These are phyloP conservation scores for Fistulinella prunicolor DNA, from an alignment of 768 basidiomycete genomes.

Conservation along the genomic window DNA sequence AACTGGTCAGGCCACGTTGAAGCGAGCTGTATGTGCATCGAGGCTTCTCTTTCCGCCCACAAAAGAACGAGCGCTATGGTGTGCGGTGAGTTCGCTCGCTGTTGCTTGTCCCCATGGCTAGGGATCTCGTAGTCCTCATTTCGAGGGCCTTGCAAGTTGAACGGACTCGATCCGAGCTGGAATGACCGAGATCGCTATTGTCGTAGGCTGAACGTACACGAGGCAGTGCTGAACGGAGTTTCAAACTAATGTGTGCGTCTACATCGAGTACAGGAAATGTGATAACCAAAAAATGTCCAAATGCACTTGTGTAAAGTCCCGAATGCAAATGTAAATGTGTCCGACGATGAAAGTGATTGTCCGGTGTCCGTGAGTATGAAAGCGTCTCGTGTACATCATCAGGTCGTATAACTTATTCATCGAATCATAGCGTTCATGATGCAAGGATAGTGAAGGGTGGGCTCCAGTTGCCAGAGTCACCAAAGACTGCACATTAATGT, in stretches of 20 bases:
- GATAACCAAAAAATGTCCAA: conserved; percentile 3
- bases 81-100: too few species aligned
- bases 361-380: conserved; percentile 9
- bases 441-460: conserved; percentile 41
- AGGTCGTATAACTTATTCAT: conserved; percentile 11
- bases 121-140: too few species aligned
- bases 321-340: conserved; percentile 2
- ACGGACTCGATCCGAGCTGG: too few species aligned
- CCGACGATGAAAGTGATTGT: conserved; percentile 1
- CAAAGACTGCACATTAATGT: too few species aligned
- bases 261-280: conserved; percentile 9
- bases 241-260: neutral
- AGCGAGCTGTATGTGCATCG: too few species aligned
- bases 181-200: too few species aligned
- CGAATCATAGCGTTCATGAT: conserved; percentile 14
- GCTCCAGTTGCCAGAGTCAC: conserved; percentile 53
- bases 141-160: too few species aligned
- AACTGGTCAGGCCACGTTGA: neutral
- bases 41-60: neutral
- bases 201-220: too few species aligned
- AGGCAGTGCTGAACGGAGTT: too few species aligned
- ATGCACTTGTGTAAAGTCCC: neutral
- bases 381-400: conserved; percentile 12
- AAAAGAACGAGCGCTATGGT: too few species aligned
- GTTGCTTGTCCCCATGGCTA: too few species aligned